These are phyloP conservation scores for Diaporthe capsici DNA, from an alignment of 2,329 filamentous ascomycete species.

Conservation along the genomic window DNA sequence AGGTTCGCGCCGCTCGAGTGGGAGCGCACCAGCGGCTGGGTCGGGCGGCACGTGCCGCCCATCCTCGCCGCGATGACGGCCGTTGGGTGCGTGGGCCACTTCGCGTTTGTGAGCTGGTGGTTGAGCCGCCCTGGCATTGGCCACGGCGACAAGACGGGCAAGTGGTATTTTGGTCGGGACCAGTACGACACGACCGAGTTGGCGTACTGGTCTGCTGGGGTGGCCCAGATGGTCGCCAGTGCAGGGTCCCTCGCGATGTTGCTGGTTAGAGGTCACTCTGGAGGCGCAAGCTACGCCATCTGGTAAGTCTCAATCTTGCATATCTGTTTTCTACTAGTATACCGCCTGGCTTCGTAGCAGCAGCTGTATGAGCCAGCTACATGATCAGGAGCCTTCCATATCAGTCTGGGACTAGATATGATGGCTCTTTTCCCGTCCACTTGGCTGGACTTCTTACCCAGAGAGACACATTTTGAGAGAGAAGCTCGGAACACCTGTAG, in stretches of 20 bases:
- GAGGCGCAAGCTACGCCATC: slow-evolving; percentile 62
- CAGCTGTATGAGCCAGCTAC: not conserved
- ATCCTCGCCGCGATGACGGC: slow-evolving; percentile 55
- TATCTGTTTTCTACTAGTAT: not conserved
- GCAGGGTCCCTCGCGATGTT: slow-evolving; percentile 59
- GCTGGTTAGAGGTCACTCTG: slow-evolving; percentile 61
- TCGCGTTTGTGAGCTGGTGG: slow-evolving; percentile 63
- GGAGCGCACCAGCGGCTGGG: slow-evolving; percentile 52
- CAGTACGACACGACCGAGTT: slow-evolving; percentile 64
- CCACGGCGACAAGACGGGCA: slow-evolving; percentile 60
- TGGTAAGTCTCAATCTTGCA: slow-evolving; percentile 56
- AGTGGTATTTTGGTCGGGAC: slow-evolving; percentile 57
- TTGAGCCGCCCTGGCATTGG: slow-evolving; percentile 57
- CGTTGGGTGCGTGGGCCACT: slow-evolving; percentile 56
- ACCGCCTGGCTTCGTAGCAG: no score
- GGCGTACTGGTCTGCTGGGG: slow-evolving; percentile 62
- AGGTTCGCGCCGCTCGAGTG: slow-evolving; percentile 60
- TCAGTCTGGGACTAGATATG: not conserved
- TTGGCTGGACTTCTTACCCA: not conserved
- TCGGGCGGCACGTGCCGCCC: slow-evolving; percentile 57
- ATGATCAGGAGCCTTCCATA: not conserved
- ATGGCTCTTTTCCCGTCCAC: not conserved
- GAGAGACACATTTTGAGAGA: not conserved
- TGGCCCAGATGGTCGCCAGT: slow-evolving; percentile 59
- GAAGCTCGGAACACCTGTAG: no score